Evolutionary conservation across 1,284 basidiomycete genomes (phyloP).

Genomic region (Ganoderma meredithae): DNA sequence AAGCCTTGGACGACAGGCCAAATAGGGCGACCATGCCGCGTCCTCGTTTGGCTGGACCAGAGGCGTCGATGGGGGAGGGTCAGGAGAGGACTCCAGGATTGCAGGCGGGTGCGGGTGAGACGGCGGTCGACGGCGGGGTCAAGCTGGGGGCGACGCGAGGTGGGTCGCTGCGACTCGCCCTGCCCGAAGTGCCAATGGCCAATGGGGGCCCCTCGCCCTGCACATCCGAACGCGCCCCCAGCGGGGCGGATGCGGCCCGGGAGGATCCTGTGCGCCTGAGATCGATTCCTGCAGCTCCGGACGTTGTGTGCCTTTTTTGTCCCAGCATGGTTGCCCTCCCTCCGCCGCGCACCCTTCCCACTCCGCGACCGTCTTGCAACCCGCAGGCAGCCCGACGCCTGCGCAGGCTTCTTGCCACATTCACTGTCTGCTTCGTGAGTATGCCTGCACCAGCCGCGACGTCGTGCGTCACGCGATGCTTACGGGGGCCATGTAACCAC

Average conservation of each 20-base stretch:
- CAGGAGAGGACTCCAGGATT: conserved; percentile 27
- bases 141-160: conserved; percentile 11
- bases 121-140: conserved; percentile 24
- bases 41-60: conserved; percentile 25
- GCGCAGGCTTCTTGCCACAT: neutral
- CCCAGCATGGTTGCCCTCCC: neutral
- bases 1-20: conserved; percentile 42
- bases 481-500: neutral
- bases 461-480: conserved; percentile 2
- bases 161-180: neutral
- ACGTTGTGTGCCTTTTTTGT: neutral
- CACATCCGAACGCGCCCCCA: no score
- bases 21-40: conserved; percentile 50
- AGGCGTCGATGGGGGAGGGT: conserved; percentile 23
- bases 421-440: conserved; percentile 2
- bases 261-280: neutral
- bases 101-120: conserved; percentile 18
- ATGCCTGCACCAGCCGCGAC: neutral
- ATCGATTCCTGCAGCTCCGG: neutral
- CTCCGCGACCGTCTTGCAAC: neutral
- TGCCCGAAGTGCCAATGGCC: no score
- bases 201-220: neutral
- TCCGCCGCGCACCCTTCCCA: neutral
- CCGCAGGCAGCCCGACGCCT: neutral
- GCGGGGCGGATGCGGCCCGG: neutral